Evolutionary conservation across 106 monocot genomes (phyloP), one percentile per base, ranked within the genome.

Genomic region (Phalaenopsis equestris): DNA sequence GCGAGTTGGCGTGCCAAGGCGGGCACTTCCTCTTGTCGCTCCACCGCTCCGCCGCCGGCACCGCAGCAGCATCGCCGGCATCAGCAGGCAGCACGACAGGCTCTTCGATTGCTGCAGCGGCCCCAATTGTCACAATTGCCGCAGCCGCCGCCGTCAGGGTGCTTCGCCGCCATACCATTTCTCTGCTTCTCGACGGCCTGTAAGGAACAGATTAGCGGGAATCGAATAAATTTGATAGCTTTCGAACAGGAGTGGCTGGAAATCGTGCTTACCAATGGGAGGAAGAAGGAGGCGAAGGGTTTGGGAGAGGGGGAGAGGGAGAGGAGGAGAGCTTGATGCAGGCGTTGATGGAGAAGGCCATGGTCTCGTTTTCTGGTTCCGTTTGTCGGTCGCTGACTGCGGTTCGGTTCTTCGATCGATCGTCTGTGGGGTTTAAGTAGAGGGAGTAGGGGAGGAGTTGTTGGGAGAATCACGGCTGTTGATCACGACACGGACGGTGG

Each of bases 21-120:
- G 81, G 85, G 42, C 85, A 85, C 65, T 55, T 79, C 48, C 85
- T 81, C 74, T 79, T 57, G 23, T 85, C 82, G 41, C 81, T 85
- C 85, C 85, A 81, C 72, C 36, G 6, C 10, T 55, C 73, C 19
- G n/a, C 16, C 6, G 11, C 21, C 37, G 81, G 2, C 15, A 17
- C 46, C 8, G 2, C 36, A 5, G 24, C 18, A 4, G 30, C 76
- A 2, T 12, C 14, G 19, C 17, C 45, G n/a, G 45, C 45, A 6
- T 75, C 67, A 12, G 42, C 72, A 65, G 64, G 21, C 2, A 15
- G 15, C 52, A 14, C 52, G 11, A 12, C 12, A 14, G 52, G 52
- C 52, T 0, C 12, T 52, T 52, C 52, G 14, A 52, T 52, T 15
- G 15, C 52, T 0, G 52, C 11, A 6, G 23, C 42, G 19, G 16